phyloP scores from a whole-genome alignment of 2,329 filamentous ascomycete species.

The Ascochyta viciae-villosae region DNA sequence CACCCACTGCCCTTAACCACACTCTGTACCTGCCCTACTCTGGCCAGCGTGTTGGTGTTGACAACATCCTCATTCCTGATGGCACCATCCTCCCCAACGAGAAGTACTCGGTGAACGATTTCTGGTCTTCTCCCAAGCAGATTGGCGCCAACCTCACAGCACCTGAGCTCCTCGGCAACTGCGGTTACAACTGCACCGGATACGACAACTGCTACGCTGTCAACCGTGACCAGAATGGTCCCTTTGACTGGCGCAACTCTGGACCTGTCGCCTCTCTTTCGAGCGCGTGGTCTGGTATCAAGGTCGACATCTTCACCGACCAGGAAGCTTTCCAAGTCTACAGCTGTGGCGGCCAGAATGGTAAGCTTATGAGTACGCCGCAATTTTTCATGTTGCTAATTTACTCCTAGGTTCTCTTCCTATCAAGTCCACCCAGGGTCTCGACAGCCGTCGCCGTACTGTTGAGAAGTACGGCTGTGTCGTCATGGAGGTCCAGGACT shows the following conservation, averaged over 20 bases:
- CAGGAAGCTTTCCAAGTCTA: constrained; percentile 91
- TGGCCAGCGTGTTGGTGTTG: constrained; percentile 71
- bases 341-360: constrained; percentile 79
- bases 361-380: constrained; percentile 41
- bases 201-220: constrained; percentile 81
- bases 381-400: constrained; percentile 13
- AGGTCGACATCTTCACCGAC: constrained; percentile 80
- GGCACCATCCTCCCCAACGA: constrained; percentile 72
- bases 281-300: constrained; percentile 81
- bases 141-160: constrained; percentile 73
- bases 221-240: constrained; percentile 64
- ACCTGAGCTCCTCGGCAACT: constrained; percentile 72
- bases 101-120: constrained; percentile 74
- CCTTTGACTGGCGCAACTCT: constrained; percentile 69
- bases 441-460: constrained; percentile 65
- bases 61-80: constrained; percentile 59
- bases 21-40: constrained; percentile 76
- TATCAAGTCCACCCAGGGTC: constrained; percentile 74
- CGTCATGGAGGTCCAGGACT: constrained; percentile 91
- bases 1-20: constrained; percentile 71
- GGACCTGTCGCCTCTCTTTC: constrained; percentile 70
- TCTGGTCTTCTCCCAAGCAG: constrained; percentile 82
- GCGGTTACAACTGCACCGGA: constrained; percentile 81
- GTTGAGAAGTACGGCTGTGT: constrained; percentile 82
- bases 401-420: constrained; percentile 57